Evolutionary conservation across 352 stramenopile genomes (phyloP).

Genomic region (Ophiocytium majus): DNA sequence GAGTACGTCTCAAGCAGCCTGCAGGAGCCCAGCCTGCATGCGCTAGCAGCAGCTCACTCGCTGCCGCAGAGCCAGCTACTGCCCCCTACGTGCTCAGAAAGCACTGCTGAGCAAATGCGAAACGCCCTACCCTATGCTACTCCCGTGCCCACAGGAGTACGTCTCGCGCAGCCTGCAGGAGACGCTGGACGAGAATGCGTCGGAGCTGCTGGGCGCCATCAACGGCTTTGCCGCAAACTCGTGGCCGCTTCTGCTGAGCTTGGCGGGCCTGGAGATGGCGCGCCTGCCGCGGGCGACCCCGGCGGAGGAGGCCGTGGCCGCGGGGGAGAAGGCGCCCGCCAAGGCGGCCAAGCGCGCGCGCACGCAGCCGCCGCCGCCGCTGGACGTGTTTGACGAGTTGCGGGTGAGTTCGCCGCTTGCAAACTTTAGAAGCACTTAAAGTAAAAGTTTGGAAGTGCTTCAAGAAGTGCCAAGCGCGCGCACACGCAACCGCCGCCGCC

Average conservation of each 20-base stretch:
- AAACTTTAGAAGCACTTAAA: too few species aligned
- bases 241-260: slow-evolving; percentile 42
- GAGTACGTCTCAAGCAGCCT: slow-evolving; percentile 35
- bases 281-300: slow-evolving; percentile 29
- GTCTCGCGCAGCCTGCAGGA: slow-evolving; percentile 39
- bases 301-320: slow-evolving; percentile 31
- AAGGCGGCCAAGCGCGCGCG: background rate
- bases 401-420: too few species aligned
- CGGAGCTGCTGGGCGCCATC: slow-evolving; percentile 35
- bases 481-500: slow-evolving; percentile 19
- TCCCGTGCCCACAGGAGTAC: slow-evolving; percentile 18
- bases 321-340: slow-evolving; percentile 20
- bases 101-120: too few species aligned
- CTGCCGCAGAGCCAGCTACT: too few species aligned
- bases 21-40: too few species aligned
- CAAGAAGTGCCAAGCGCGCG: too few species aligned
- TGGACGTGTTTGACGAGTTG: slow-evolving; percentile 40
- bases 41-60: too few species aligned
- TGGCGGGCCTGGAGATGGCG: slow-evolving; percentile 28
- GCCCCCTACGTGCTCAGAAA: too few species aligned
- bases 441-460: too few species aligned
- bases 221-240: slow-evolving; percentile 38
- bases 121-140: too few species aligned
- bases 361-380: slow-evolving; percentile 8
- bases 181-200: slow-evolving; percentile 37